phyloP scores from a whole-genome alignment of 345 rosid genomes.

The Populus pruinosa region DNA sequence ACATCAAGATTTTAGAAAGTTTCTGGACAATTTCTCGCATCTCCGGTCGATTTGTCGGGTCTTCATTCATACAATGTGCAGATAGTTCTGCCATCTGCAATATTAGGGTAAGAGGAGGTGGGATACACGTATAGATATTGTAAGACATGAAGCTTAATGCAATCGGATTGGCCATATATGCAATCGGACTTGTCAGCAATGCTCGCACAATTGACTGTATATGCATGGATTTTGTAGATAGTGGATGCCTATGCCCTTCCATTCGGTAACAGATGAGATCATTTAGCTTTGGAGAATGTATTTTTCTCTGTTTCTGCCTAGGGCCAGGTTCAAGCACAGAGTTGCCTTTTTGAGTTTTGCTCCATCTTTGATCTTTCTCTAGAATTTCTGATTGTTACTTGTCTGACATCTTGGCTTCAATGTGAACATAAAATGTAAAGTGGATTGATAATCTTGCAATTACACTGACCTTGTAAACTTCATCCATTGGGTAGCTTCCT shows the following conservation, averaged over 20 bases:
- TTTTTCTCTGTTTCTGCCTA: no score
- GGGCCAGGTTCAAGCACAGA: no score
- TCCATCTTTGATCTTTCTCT: no score
- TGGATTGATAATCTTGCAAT: not conserved
- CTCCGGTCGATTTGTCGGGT: slow-evolving; percentile 29
- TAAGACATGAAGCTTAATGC: not conserved
- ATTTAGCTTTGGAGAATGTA: no score
- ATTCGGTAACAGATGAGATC: not conserved
- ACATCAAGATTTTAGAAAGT: slow-evolving; percentile 23
- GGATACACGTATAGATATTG: not conserved
- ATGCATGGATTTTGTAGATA: no score
- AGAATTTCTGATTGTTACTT: no score
- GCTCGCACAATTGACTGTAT: no score
- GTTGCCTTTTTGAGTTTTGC: no score
- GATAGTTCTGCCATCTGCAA: slow-evolving; percentile 37
- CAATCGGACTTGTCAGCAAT: no score
- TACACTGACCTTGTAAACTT: slow-evolving; percentile 32
- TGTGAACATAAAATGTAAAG: no score
- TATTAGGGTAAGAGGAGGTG: not conserved
- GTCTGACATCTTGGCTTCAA: no score
- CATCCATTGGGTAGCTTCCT: slow-evolving; percentile 30
- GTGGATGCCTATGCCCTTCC: not conserved
- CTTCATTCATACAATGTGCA: slow-evolving; percentile 23
- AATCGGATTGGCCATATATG: no score
- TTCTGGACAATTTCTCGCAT: slow-evolving; percentile 34